Base-by-base conservation (phyloP, 805 yeast species). In the Cyberlindnera xylosilytica region DNA sequence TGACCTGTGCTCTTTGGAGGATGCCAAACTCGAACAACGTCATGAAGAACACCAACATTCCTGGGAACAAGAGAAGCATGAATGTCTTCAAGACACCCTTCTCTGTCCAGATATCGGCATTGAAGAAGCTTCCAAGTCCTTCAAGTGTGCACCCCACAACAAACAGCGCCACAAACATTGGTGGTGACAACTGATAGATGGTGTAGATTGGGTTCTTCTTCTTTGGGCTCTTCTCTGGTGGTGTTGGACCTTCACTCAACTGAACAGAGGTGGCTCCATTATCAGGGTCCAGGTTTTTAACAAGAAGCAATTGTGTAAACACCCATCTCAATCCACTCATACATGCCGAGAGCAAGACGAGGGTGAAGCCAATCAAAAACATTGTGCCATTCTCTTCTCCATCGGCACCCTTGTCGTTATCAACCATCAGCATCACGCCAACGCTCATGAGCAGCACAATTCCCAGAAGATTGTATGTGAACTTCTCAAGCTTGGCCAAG, bases 301-400 rank as follows among this genome's bases (percentile, higher is more conserved):
- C 83, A 38, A 93, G 66, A 27, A 91, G 71, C 18, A 93, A 62
- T 58, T 93, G 98, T 1, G 98, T 89, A 47, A 90, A 76, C 1
- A 96, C 91, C 99, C 99, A 93, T 49, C 99, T 75, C 39, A 93
- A 67, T 0, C 99, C 99, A 13, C 93, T 82, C 66, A 88, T 74
- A 59, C 84, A 74, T 2, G 95, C 79, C 4, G 96, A 90, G 2
- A 76, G 65, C 22, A 93, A 65, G 1, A 91, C 97, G 20, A 89
- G 65, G 2, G 79, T 40, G 18, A 88, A 79, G 2, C 99, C 98
- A 2, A 82, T 46, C 23, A 61, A 40, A 22, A 57, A 56, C 6
- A 52, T 46, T 6, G 41, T 46, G 16, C 46, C 46, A 26, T 65
- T 46, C 19, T 38, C 37, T 3, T 42, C 42, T 9, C 46, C 52